Base-by-base conservation (phyloP, 805 yeast species). In the Cyberlindnera maritima region DNA sequence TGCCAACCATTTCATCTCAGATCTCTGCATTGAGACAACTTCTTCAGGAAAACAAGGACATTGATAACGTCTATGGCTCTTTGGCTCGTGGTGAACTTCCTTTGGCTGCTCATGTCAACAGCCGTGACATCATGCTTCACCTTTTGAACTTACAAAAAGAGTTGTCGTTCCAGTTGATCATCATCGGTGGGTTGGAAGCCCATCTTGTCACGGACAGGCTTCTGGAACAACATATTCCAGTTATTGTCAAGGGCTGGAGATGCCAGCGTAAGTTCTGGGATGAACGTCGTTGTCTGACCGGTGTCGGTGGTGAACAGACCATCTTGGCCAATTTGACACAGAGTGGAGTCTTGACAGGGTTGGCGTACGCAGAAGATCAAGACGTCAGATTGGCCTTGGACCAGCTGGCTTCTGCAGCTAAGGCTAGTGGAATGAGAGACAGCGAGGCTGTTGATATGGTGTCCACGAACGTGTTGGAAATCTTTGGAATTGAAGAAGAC, bases 221-320 rank as follows among this genome's bases (percentile, higher is more conserved):
- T 10, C 33, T 26, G 6, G 26, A 18, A 11, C 41, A 35, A 28
- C 26, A 45, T 13, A 41, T 45, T 14, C 44, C 40, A n/a, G 48
- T 45, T 14, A 21, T 45, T 9, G 40, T 45, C 17, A 45, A 39
- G 28, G 40, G 39, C 2, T 45, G 48, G 48, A 36, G 36, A 31
- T 45, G 48, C 20, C 48, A 45, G 19, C 35, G 48, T n/a, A 45
- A 45, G 37, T 45, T 18, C 34, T 45, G 48, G 48, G 48, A 45
- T 35, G 48, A 45, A 17, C 40, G 44, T 14, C 44, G 48, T 18
- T 45, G 48, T 21, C 21, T 45, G 36, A 45, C 48, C 3, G 48
- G 48, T 17, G 20, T 45, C 35, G 48, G 48, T 36, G 48, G 48
- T 14, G 44, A 45, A 13, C 32, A 45, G 19, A 45, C 36, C 14